Percentiles rank a stretch among this genome's conserved stretches.
phyloP scores from a whole-genome alignment of 192 early-diverging fungal genomes.

The Mortierella claussenii region DNA sequence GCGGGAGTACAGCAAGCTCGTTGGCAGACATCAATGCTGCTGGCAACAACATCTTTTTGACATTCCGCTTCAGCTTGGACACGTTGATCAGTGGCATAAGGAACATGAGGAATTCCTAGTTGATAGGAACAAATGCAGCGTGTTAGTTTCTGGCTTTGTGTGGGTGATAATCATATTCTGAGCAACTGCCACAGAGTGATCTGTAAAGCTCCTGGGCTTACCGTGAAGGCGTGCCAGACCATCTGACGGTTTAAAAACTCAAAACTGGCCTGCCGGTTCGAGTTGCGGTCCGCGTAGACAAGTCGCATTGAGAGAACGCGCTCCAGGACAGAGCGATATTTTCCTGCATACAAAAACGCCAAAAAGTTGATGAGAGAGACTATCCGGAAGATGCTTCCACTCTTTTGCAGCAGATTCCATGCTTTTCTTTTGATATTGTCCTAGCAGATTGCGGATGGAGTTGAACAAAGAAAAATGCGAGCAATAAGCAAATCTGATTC shows the following conservation, averaged over 20 bases:
- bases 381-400: constrained; percentile 70
- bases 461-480: not conserved
- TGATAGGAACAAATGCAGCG: no score
- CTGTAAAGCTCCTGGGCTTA: no score
- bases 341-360: constrained; percentile 84
- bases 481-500: not conserved
- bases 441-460: constrained; percentile 9
- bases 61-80: constrained; percentile 62
- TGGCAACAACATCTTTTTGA: constrained; percentile 59
- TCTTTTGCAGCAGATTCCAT: constrained; percentile 66
- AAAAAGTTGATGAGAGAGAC: constrained; percentile 84
- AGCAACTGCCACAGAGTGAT: no score
- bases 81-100: constrained; percentile 83
- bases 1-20: constrained; percentile 66
- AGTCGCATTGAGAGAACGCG: constrained; percentile 84
- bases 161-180: no score
- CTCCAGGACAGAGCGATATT: constrained; percentile 83
- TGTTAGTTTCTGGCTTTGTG: no score
- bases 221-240: constrained; percentile 93
- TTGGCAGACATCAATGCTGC: constrained; percentile 56
- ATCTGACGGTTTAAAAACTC: constrained; percentile 95
- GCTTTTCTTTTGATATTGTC: constrained; percentile 59
- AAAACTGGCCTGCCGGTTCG: constrained; percentile 83
- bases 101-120: constrained; percentile 89
- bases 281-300: constrained; percentile 80